A percentile compares a stretch with the other conserved stretches of the same genome.
These are phyloP conservation scores for Trichosporon ovoides DNA, from an alignment of 1,284 basidiomycete genomes.

Conservation along the genomic window DNA sequence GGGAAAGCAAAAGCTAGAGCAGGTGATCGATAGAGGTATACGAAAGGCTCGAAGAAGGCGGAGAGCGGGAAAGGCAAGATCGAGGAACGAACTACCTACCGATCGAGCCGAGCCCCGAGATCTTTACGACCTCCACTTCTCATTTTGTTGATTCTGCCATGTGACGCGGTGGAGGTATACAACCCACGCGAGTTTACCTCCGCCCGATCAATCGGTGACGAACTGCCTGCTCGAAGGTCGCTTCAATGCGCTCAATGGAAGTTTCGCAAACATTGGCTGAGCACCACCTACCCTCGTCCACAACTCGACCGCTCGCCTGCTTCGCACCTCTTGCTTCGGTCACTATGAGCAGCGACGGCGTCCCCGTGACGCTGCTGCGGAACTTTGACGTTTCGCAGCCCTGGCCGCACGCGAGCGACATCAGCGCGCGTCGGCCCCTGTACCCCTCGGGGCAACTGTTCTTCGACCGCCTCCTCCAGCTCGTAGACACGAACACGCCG, in stretches of 20 bases:
- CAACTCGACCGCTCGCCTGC: neutral
- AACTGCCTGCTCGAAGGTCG: too few species aligned
- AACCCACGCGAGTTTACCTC: too few species aligned
- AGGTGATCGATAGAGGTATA: too few species aligned
- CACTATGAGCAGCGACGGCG: constrained; percentile 23
- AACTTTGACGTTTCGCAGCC: constrained; percentile 39
- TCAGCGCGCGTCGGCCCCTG: constrained; percentile 16
- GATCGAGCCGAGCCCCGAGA: too few species aligned
- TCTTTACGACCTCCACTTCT: too few species aligned
- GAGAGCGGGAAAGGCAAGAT: neutral
- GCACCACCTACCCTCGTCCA: neutral
- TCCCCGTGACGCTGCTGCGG: constrained; percentile 31
- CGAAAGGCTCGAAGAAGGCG: too few species aligned
- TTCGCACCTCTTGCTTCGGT: neutral
- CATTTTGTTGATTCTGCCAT: too few species aligned
- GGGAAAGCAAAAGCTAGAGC: too few species aligned
- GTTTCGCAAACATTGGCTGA: neutral
- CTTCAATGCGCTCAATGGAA: too few species aligned
- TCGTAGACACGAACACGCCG: constrained; percentile 18
- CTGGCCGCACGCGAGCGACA: constrained; percentile 21
- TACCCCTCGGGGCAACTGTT: constrained; percentile 33
- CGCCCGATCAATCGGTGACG: too few species aligned
- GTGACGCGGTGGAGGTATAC: too few species aligned
- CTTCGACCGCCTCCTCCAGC: constrained; percentile 34
- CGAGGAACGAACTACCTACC: neutral